Conservation (phyloP, 2,329 filamentous ascomycete species). For the Domatiomyces catenatus region DNA sequence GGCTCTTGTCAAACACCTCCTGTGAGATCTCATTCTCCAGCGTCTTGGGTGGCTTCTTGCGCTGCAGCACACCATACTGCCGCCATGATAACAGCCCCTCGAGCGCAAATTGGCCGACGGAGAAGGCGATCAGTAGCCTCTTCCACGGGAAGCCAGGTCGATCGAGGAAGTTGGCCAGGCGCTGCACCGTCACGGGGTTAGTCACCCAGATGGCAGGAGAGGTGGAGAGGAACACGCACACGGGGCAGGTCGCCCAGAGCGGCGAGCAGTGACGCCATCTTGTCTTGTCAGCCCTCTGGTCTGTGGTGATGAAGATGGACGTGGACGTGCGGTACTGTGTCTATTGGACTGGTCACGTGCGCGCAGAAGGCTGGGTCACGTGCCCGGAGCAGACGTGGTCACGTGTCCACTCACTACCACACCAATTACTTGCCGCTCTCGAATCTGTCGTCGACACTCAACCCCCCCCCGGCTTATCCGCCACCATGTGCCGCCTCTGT, state of each 20-base stretch:
- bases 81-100: slow-evolving; percentile 79
- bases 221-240: slow-evolving; percentile 7
- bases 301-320: too few species aligned
- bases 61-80: slow-evolving; percentile 75
- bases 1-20: slow-evolving; percentile 85
- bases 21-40: slow-evolving; percentile 76
- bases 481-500: slow-evolving; percentile 17
- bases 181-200: slow-evolving; percentile 23
- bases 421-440: too few species aligned
- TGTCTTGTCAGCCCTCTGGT: background rate
- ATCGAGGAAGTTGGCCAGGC: slow-evolving; percentile 74
- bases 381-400: too few species aligned
- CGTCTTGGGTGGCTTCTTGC: slow-evolving; percentile 67
- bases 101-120: slow-evolving; percentile 74
- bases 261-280: slow-evolving; percentile 16
- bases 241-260: slow-evolving; percentile 16
- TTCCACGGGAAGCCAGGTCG: slow-evolving; percentile 94
- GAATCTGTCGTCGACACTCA: too few species aligned
- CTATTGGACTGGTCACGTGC: too few species aligned
- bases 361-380: too few species aligned
- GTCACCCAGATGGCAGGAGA: background rate
- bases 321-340: too few species aligned
- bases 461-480: background rate
- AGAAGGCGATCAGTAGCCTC: slow-evolving; percentile 87
- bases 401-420: too few species aligned